Base-by-base conservation (phyloP, 148 eudicot species). In the Polygonum aviculare region DNA sequence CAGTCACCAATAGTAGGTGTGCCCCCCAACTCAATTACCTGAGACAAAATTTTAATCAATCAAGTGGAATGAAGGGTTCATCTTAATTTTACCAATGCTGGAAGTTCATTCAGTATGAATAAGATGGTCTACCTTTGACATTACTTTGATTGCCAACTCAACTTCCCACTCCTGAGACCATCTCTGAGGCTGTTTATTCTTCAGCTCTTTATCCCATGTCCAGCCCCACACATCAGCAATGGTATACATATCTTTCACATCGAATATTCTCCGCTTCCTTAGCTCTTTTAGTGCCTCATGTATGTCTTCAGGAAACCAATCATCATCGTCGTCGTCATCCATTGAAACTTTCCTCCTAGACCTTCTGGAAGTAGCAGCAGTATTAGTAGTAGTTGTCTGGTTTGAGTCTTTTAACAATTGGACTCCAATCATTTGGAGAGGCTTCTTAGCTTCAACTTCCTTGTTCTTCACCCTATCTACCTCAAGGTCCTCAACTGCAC, bases 141-240 rank as follows among this genome's bases (percentile, higher is more conserved):
- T 87, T 67, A 95, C 76, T 88, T 92, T 85, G 74, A 90, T 69
- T 2, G 96, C 96, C 86, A 95, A 81, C 80, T 95, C 98, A 74
- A 92, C 98, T 84, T 95, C 98, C 97, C 97, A 87, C 77, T 95
- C 96, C 79, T 90, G 97, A 15, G 98, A 92, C 98, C 98, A 95
- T 77, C 88, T 86, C 67, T 82, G 86, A 75, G 94, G 98, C 72
- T 82, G 76, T 78, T 81, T 90, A 83, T 87, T 95, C 86, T 87
- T 95, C 41, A 89, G 63, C 71, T 95, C 98, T 82, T 75, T 89
- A 75, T 95, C 98, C 98, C 98, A 95, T 75, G 92, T 92, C 98
- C 98, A 95, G 35, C 97, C 94, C 98, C 98, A 95, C 75, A 84
- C 98, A 86, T 95, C 98, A 72, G 97, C 96, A 80, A 95, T 80